A percentile compares a stretch with the other conserved stretches of the same genome.
phyloP scores from a whole-genome alignment of 768 basidiomycete species.

The Termitomyces sp. region DNA sequence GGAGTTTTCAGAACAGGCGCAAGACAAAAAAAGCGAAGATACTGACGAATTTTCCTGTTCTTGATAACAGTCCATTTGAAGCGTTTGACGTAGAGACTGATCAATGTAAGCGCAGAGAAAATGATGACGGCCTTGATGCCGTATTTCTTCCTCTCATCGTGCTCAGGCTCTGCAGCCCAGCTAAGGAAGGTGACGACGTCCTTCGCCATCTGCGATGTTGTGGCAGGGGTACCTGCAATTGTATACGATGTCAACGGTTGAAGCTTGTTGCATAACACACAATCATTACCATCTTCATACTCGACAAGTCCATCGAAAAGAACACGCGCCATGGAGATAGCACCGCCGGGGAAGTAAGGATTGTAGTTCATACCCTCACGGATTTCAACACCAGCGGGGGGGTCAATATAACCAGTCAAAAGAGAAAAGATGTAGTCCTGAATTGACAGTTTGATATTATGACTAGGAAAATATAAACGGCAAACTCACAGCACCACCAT shows the following conservation, averaged over 20 bases:
- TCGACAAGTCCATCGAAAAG: constrained; percentile 96
- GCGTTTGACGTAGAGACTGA: constrained; percentile 88
- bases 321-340: constrained; percentile 97
- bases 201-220: constrained; percentile 98
- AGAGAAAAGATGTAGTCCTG: constrained; percentile 98
- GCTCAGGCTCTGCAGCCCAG: constrained; percentile 98
- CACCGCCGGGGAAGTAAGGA: constrained; percentile 98
- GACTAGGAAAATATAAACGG: background rate
- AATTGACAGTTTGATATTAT: background rate
- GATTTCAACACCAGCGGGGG: constrained; percentile 91
- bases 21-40: background rate
- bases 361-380: constrained; percentile 99
- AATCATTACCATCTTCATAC: constrained; percentile 79
- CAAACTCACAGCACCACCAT: constrained; percentile 83
- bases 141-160: constrained; percentile 95
- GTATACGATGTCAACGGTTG: background rate
- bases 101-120: constrained; percentile 75
- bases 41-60: constrained; percentile 87
- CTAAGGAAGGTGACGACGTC: constrained; percentile 93
- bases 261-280: background rate
- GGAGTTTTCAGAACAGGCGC: constrained; percentile 1
- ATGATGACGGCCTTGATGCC: constrained; percentile 95
- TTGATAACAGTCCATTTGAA: constrained; percentile 94
- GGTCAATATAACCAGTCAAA: constrained; percentile 94
- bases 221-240: constrained; percentile 81